These are phyloP conservation scores for Suillus placidus DNA, from an alignment of 768 basidiomycete genomes.

Conservation along the genomic window DNA sequence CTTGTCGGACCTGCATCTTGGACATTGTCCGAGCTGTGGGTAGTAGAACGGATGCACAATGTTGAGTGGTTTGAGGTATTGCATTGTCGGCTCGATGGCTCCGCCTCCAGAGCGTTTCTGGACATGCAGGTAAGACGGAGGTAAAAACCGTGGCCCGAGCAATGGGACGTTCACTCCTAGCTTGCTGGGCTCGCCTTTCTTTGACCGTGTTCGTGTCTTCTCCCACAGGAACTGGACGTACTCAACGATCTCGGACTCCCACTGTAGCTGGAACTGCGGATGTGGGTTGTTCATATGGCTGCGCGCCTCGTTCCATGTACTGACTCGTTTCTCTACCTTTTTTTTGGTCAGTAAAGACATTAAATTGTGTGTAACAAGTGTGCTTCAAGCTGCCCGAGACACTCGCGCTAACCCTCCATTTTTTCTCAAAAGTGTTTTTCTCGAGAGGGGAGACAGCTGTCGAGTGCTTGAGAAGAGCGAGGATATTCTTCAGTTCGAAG, in stretches of 20 bases:
- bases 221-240: conserved; percentile 20
- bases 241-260: conserved; percentile 24
- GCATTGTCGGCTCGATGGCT: conserved; percentile 19
- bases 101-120: conserved; percentile 10
- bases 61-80: conserved; percentile 15
- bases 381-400: background rate
- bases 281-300: conserved; percentile 5
- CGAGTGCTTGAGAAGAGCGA: conserved; percentile 3
- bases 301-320: background rate
- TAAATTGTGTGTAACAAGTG: background rate
- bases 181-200: conserved; percentile 1
- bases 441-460: background rate
- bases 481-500: conserved; percentile 14
- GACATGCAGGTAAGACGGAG: conserved; percentile 19
- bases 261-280: conserved; percentile 21
- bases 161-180: conserved; percentile 17
- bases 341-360: background rate
- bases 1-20: background rate
- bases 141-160: conserved; percentile 25
- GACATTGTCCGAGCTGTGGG: background rate
- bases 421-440: background rate
- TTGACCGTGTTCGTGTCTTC: conserved; percentile 10
- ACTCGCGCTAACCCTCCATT: conserved; percentile 5
- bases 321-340: conserved; percentile 8
- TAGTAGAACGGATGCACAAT: conserved; percentile 17